A percentile compares a stretch with the other conserved stretches of the same genome.
These are phyloP conservation scores for Histomonas meleagridis DNA, from an alignment of 208 protist species.

Conservation along the genomic window DNA sequence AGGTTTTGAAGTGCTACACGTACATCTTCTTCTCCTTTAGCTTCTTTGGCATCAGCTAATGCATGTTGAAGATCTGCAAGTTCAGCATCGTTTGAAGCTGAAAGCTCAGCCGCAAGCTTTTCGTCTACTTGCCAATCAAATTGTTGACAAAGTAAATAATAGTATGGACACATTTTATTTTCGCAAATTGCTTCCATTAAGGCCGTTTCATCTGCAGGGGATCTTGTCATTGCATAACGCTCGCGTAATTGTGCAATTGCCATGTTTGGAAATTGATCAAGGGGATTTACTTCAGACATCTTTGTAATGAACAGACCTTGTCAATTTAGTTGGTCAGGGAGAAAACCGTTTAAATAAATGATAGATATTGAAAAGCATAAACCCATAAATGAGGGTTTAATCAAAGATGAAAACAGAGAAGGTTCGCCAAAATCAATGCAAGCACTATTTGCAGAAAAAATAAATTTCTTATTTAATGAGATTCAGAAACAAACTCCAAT, in stretches of 20 bases:
- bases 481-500: no score
- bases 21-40: slow-evolving; percentile 25
- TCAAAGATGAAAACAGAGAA: no score
- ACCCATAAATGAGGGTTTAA: no score
- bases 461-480: no score
- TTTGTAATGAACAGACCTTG: no score
- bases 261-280: background rate
- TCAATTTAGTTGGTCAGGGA: no score
- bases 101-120: background rate
- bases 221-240: background rate
- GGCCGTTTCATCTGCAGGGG: background rate
- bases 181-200: background rate
- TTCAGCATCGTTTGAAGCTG: background rate
- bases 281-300: background rate
- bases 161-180: slow-evolving; percentile 25
- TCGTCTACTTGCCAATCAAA: background rate
- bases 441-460: no score
- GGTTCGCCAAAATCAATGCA: no score
- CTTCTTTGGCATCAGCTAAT: background rate
- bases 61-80: background rate
- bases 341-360: no score
- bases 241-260: background rate
- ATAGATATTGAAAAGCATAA: no score
- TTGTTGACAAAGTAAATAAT: background rate
- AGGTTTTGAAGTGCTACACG: background rate